Conservation (phyloP, 176 grass and related monocot genomes). For the Oryza glaberrima region DNA sequence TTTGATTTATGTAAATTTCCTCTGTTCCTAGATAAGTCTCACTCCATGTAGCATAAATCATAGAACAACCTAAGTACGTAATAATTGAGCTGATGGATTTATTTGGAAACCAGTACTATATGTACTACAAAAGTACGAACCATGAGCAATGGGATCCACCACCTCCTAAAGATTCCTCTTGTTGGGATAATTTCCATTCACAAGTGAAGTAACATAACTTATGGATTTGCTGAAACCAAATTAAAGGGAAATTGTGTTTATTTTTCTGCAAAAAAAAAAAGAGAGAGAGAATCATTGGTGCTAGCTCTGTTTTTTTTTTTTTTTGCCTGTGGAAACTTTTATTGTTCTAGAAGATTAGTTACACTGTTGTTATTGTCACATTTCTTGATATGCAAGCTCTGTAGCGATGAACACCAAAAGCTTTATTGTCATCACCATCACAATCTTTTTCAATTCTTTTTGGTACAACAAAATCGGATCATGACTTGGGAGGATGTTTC, state of each 20-base stretch:
- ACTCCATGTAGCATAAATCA: neutral
- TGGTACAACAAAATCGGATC: neutral
- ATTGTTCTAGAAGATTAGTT: neutral
- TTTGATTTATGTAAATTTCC: neutral
- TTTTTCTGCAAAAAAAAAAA: neutral
- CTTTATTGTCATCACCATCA: neutral
- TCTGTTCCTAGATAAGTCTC: neutral
- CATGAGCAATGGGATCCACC: slow-evolving; percentile 36
- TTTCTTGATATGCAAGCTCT: slow-evolving; percentile 11
- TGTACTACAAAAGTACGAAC: slow-evolving; percentile 23
- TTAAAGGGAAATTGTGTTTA: neutral
- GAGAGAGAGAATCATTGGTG: neutral
- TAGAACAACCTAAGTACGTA: neutral
- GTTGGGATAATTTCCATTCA: slow-evolving; percentile 1
- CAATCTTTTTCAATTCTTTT: neutral
- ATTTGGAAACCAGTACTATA: neutral
- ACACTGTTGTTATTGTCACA: neutral
- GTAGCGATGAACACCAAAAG: neutral
- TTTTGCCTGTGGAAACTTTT: neutral
- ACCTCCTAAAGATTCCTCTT: slow-evolving; percentile 64
- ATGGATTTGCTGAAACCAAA: neutral
- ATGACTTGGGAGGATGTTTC: neutral
- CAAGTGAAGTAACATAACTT: neutral
- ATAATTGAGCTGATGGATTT: slow-evolving; percentile 35
- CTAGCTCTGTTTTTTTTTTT: neutral